Evolutionary conservation across 495 filamentous ascomycete species (phyloP).

Genomic region (Polyplosphaeria fusca): DNA sequence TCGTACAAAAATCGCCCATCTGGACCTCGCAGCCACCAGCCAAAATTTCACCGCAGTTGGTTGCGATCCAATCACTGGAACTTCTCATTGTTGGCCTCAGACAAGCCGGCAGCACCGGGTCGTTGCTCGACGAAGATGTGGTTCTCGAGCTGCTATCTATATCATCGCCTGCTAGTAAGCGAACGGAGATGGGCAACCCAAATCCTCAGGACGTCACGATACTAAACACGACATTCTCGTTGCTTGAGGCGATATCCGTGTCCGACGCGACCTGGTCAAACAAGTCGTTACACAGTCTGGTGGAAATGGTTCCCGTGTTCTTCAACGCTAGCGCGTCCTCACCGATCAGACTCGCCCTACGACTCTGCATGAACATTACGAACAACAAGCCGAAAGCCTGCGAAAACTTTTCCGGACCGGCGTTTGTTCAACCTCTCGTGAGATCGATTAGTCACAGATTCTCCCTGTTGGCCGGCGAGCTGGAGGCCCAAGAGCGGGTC

Average conservation of each 20-base stretch:
- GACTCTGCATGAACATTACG: slow-evolving; percentile 80
- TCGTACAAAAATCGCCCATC: slow-evolving; percentile 49
- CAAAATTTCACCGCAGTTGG: slow-evolving; percentile 57
- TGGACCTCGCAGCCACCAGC: slow-evolving; percentile 55
- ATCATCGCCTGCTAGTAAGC: not conserved
- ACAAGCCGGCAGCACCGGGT: slow-evolving; percentile 47
- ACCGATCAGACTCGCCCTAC: slow-evolving; percentile 45
- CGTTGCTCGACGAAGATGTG: slow-evolving; percentile 48
- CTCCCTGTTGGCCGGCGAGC: slow-evolving; percentile 35
- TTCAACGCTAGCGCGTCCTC: slow-evolving; percentile 22
- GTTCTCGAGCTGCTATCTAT: slow-evolving; percentile 26
- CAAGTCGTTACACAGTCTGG: slow-evolving; percentile 33
- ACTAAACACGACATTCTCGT: slow-evolving; percentile 52
- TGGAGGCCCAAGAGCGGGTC: slow-evolving; percentile 44
- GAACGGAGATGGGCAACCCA: slow-evolving; percentile 4
- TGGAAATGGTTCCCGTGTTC: slow-evolving; percentile 32
- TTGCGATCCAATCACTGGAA: slow-evolving; percentile 64
- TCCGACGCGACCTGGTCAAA: slow-evolving; percentile 33
- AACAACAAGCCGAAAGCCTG: slow-evolving; percentile 73
- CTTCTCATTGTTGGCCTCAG: slow-evolving; percentile 53
- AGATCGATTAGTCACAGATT: slow-evolving; percentile 40
- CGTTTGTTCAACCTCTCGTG: slow-evolving; percentile 58
- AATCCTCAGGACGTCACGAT: slow-evolving; percentile 11
- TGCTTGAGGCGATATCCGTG: slow-evolving; percentile 55
- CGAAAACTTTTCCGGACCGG: slow-evolving; percentile 58